A percentile compares a stretch with the other conserved stretches of the same genome.
Conservation (phyloP, 495 filamentous ascomycete species). For the Xylaria castorea region DNA sequence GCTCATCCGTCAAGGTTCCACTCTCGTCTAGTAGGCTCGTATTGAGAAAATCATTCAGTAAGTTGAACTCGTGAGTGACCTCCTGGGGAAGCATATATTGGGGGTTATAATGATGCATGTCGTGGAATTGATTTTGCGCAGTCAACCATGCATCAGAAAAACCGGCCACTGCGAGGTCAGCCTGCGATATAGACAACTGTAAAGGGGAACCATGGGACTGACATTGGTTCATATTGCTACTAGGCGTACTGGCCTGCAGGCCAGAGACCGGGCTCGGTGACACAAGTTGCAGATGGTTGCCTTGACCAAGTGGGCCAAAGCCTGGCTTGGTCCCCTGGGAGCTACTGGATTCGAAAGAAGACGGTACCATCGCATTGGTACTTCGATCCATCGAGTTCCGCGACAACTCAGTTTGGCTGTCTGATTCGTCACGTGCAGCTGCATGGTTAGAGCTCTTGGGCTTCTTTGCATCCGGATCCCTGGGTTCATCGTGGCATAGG, state of each 20-base stretch:
- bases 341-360: constrained; percentile 50
- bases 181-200: constrained; percentile 38
- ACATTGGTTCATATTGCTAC: constrained; percentile 75
- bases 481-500: constrained; percentile 96
- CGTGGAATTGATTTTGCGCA: constrained; percentile 80
- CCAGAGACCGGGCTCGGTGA: constrained; percentile 61
- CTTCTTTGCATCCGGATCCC: constrained; percentile 72
- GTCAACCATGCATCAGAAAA: constrained; percentile 65
- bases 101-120: constrained; percentile 92
- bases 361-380: constrained; percentile 49
- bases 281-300: constrained; percentile 61
- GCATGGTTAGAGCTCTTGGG: constrained; percentile 71
- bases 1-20: constrained; percentile 67
- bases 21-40: constrained; percentile 85
- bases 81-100: constrained; percentile 97
- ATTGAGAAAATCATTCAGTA: constrained; percentile 94
- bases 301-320: constrained; percentile 52
- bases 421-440: constrained; percentile 45
- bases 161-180: constrained; percentile 55
- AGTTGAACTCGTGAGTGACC: constrained; percentile 92
- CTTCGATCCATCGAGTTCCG: constrained; percentile 50
- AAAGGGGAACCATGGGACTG: constrained; percentile 59
- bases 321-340: constrained; percentile 49
- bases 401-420: constrained; percentile 48
- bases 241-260: constrained; percentile 59